Evolutionary conservation across 2,329 filamentous ascomycete species (phyloP).

Genomic region (Neurospora sp.): DNA sequence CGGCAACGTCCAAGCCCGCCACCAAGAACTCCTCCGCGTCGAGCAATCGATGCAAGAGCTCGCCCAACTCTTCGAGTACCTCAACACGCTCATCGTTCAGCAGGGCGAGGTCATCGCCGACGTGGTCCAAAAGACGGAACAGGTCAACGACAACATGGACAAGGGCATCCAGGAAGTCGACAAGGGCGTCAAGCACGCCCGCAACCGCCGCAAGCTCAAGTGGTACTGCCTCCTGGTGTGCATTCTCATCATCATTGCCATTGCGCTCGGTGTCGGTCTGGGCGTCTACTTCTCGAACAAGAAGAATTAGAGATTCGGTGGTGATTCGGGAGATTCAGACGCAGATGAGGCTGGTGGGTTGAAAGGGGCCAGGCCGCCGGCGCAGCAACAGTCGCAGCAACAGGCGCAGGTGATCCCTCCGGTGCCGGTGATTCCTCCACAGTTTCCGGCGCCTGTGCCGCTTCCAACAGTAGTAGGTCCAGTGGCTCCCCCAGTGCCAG

Average conservation of each 20-base stretch:
- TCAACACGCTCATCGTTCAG: constrained; percentile 63
- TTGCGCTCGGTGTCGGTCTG: constrained; percentile 44
- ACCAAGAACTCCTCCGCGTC: constrained; percentile 75
- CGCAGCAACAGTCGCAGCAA: not conserved
- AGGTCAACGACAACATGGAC: constrained; percentile 56
- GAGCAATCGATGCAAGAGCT: constrained; percentile 66
- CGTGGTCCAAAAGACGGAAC: constrained; percentile 54
- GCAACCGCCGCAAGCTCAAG: constrained; percentile 63
- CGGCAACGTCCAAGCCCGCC: constrained; percentile 68
- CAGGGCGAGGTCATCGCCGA: constrained; percentile 56
- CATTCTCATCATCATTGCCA: constrained; percentile 45
- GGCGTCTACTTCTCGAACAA: constrained; percentile 25
- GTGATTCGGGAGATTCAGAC: not conserved
- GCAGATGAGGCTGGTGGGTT: not conserved
- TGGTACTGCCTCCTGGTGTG: constrained; percentile 65
- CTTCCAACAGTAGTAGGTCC: not conserved
- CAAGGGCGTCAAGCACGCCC: constrained; percentile 56
- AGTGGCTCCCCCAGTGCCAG: not conserved
- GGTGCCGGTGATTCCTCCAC: not conserved
- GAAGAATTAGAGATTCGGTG: not conserved
- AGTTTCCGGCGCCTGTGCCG: not conserved
- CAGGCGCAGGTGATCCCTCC: not conserved
- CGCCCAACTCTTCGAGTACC: constrained; percentile 59
- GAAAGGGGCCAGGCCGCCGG: not conserved
- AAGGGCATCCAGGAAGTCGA: constrained; percentile 60